phyloP scores from a whole-genome alignment of 768 basidiomycete genomes.

The Mycena rosella region DNA sequence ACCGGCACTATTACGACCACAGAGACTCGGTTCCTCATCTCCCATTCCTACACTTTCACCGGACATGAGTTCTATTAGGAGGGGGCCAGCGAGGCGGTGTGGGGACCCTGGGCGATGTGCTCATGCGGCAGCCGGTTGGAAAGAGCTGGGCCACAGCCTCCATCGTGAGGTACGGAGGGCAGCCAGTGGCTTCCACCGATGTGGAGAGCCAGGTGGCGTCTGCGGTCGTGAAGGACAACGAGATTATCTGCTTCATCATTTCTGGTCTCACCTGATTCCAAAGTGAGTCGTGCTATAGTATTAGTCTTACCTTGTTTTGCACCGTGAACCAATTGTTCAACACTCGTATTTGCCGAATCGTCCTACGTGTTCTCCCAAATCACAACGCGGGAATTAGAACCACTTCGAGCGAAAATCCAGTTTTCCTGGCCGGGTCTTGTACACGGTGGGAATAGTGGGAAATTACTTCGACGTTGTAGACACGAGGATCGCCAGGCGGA shows the following conservation, averaged over 20 bases:
- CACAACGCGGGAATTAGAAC: too few species aligned
- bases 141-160: background rate
- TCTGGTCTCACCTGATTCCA: background rate
- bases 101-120: background rate
- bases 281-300: too few species aligned
- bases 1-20: slow-evolving; percentile 12
- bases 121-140: slow-evolving; percentile 3
- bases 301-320: too few species aligned
- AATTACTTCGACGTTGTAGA: too few species aligned
- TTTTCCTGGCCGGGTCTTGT: too few species aligned
- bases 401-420: too few species aligned
- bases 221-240: background rate
- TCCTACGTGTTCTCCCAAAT: too few species aligned
- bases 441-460: too few species aligned
- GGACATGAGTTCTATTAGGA: slow-evolving; percentile 12
- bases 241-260: slow-evolving; percentile 19
- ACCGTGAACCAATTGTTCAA: too few species aligned
- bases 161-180: background rate
- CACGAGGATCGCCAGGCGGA: too few species aligned
- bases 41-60: slow-evolving; percentile 12
- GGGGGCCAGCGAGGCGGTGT: background rate
- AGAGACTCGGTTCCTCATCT: slow-evolving; percentile 20
- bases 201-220: background rate
- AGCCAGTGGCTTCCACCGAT: background rate
- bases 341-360: too few species aligned